Base-by-base conservation (phyloP, 2,329 filamentous ascomycete species). In the Alternaria sp. region DNA sequence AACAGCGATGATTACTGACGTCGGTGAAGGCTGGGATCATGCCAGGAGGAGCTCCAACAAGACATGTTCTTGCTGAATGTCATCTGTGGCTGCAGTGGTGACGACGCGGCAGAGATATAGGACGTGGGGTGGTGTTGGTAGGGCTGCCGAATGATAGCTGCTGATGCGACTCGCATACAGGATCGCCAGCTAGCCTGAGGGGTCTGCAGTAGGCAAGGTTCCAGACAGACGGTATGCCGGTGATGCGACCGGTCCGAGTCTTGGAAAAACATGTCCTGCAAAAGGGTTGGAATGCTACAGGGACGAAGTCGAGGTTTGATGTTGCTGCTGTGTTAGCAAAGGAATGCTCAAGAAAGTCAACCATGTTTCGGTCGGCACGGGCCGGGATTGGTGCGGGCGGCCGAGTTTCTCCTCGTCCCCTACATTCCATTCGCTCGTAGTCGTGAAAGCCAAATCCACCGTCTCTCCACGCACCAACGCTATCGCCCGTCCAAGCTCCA, bases 81-180 rank as follows among this genome's bases (percentile, higher is more conserved):
- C 47, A 60, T 57, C 47, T 16, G 47, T 26, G 22, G 46, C 54
- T 53, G 58, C 48, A 54, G 43, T 36, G 14, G 32, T 39, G 43
- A 24, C 28, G 26, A 51, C 43, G 28, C 30, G 42, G 42, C 32
- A 54, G 41, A 46, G 22, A 43, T 36, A 20, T 28, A 30, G 41
- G 59, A 48, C 41, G 47, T 60, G 52, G 52, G 42, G 51, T 48
- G 46, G 7, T 36, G 46, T 32, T 42, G 57, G 62, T 72, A 73
- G 69, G 68, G 71, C 71, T 71, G 68, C 63, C 69, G 68, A 59
- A 73, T 71, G 63, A 54, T 61, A 65, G 65, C 51, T 60, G 65
- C 51, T 56, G 38, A 51, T 56, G 51, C 54, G 48, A 48, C 48
- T 53, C 49, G 54, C 62, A 69, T 66, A 53, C 61, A 68, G 64